These are phyloP conservation scores for Curvularia eragrostidis DNA, from an alignment of 2,329 filamentous ascomycete species.

Conservation along the genomic window DNA sequence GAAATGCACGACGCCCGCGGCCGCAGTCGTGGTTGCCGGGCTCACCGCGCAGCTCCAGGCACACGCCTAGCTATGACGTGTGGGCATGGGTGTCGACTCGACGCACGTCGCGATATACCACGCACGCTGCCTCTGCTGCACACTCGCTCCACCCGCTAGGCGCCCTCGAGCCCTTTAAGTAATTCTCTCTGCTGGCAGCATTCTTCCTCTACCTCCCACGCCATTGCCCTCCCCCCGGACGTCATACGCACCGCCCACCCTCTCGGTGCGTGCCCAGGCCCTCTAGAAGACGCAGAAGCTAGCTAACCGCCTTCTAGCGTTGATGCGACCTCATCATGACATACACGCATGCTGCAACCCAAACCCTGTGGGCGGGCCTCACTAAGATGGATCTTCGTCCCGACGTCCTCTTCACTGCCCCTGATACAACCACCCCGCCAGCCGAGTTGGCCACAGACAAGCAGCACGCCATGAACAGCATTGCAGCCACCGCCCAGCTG, in stretches of 20 bases:
- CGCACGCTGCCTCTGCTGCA: conserved; percentile 6
- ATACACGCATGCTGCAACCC: conserved; percentile 40
- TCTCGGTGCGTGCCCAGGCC: conserved; percentile 12
- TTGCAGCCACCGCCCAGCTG: conserved; percentile 13
- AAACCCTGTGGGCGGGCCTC: conserved; percentile 44
- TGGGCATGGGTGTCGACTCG: conserved; percentile 4
- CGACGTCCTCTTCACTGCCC: conserved; percentile 31
- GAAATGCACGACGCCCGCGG: conserved; percentile 9
- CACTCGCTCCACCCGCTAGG: conserved; percentile 12
- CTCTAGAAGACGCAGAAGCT: conserved; percentile 12
- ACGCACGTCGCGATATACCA: conserved; percentile 9
- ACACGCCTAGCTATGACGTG: conserved; percentile 22
- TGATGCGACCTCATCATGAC: conserved; percentile 19
- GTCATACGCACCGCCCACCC: conserved; percentile 10
- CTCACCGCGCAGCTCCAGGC: conserved; percentile 4
- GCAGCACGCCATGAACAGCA: conserved; percentile 22
- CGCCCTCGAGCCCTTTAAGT: conserved; percentile 4
- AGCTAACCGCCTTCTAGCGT: conserved; percentile 30
- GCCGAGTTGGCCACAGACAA: conserved; percentile 39
- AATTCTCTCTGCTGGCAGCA: no score
- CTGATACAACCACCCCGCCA: conserved; percentile 39
- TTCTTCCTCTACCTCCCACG: not conserved
- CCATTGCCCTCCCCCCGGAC: not conserved
- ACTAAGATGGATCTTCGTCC: conserved; percentile 37
- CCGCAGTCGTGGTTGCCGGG: conserved; percentile 14